A percentile compares a stretch with the other conserved stretches of the same genome.
Conservation (phyloP, 73 alveolate species). For the Tetrahymena thermophila region DNA sequence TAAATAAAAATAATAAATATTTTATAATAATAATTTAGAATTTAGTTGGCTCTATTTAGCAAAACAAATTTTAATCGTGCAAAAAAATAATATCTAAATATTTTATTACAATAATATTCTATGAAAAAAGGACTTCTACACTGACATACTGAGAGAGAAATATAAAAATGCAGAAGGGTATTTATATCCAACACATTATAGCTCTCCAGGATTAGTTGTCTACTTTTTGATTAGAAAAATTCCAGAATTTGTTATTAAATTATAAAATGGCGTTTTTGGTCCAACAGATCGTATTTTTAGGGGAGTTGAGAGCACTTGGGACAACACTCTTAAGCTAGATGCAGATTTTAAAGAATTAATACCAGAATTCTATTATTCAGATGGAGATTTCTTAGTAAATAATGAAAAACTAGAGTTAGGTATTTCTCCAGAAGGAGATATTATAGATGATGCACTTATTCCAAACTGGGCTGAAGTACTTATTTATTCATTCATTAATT, state of each 20-base stretch:
- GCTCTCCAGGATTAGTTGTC: slow-evolving; percentile 69
- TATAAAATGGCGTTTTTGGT: slow-evolving; percentile 74
- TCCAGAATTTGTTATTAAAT: slow-evolving; percentile 79
- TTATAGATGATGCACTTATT: slow-evolving; percentile 32
- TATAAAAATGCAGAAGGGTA: slow-evolving; percentile 29
- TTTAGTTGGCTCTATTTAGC: too few species aligned
- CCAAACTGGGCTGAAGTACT: slow-evolving; percentile 30
- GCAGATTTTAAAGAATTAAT: slow-evolving; percentile 79
- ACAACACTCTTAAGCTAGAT: slow-evolving; percentile 51
- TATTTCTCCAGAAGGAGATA: slow-evolving; percentile 53
- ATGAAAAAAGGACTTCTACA: slow-evolving; percentile 20
- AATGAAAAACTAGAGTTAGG: slow-evolving; percentile 68
- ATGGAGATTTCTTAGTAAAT: slow-evolving; percentile 70
- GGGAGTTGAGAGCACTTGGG: slow-evolving; percentile 63
- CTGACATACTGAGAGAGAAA: slow-evolving; percentile 51
- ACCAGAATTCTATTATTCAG: slow-evolving; percentile 90
- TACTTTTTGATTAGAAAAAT: slow-evolving; percentile 73
- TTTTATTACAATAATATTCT: not conserved
- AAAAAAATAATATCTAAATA: slow-evolving; percentile 30
- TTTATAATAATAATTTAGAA: not conserved
- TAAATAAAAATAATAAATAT: slow-evolving; percentile 2
- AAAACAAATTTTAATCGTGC: too few species aligned
- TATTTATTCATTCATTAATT: not conserved
- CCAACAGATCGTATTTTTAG: slow-evolving; percentile 79
- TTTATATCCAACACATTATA: slow-evolving; percentile 62